Evolutionary conservation across 2,329 filamentous ascomycete species (phyloP), one percentile per base, ranked within the genome.

Genomic region (Thielaviopsis musarum): DNA sequence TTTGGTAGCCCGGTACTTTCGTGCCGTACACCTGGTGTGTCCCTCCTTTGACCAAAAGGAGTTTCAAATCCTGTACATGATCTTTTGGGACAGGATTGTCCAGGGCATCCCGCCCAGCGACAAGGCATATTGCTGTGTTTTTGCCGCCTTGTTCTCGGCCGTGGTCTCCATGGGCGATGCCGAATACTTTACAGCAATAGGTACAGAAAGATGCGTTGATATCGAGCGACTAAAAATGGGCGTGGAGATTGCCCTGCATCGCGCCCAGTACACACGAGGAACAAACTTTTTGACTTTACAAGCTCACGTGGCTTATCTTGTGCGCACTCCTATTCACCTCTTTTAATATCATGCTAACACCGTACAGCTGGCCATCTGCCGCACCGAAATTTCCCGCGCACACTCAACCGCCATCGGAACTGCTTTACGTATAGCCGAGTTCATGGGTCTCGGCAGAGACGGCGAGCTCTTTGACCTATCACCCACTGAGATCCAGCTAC

Each of bases 271-370:
- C 61, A 69, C 90, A 41, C 75, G 83, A 41, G 88, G 85, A 0
- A 87, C 80, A 5, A 65, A 64, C 64, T 71, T 88, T n/a, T 84
- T 88, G 68, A 87, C 83, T 0, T 73, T 91, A 65, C 87, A 90
- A 67, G 85, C 84, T 1, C 85, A 89, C 65, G 80, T 89, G 41
- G 85, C 88, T 74, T 90, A 88, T 64, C 73, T 89, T 70, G 82
- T 86, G 78, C 73, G 30, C 17, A 6, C n/a, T 15, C 48, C 30
- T 52, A 26, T 10, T 38, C 19, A 34, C 34, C 2, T 26, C 13
- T 10, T 30, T 30, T n/a, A 17, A 17, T 45, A 19, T 30, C 9
- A 60, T 48, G 60, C 67, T 68, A 57, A 70, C 21, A 9, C 61
- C 30, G 28, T 59, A 15, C 63, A 86, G 78, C 82, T 88, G 60